Evolutionary conservation across 139 green algal species (phyloP), one percentile per base, ranked within the genome.

Genomic region (Closterium sp.): DNA sequence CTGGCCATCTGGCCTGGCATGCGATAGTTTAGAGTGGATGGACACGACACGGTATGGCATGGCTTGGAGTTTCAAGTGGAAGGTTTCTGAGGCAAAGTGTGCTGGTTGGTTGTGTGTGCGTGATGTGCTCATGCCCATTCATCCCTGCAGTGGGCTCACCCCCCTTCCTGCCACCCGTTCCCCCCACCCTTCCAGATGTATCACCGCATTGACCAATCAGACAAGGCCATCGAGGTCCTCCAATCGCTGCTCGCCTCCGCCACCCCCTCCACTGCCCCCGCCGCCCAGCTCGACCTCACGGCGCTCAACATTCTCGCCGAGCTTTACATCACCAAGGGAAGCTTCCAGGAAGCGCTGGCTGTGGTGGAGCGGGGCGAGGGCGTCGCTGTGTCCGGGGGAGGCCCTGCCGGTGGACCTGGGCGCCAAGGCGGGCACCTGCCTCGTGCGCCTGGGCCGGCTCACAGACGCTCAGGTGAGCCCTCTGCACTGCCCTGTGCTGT

Each of bases 231-330:
- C 85, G 70, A 70, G 24, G 79, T 96, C 24, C 92, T 96, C 70
- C 90, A 96, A 87, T 70, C 90, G 0, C 84, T 94, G 5, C 28
- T 96, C 31, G 9, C 86, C n/a, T n/a, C n/a, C n/a, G n/a, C n/a
- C n/a, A n/a, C n/a, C n/a, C n/a, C n/a, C 13, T 29, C 79, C 62
- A 4, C 62, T 2, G 2, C 21, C 28, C n/a, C n/a, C 85, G 28
- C 85, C 10, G 21, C 28, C 45, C 27, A 89, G 29, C 91, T 90
- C 11, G 97, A 98, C 92, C 93, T 98, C 9, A 98, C 96, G 24
- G 94, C 97, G 87, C 93, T 98, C 94, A 98, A 98, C 96, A 97
- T 99, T 50, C 92, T 99, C 85, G 94, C 96, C 1, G 97, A 99
- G 95, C 92, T 92, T 4, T 30, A 94, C 88, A 96, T 97, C 86